These are phyloP conservation scores for Jackrogersella multiformis DNA, from an alignment of 495 filamentous ascomycete species.

Conservation along the genomic window DNA sequence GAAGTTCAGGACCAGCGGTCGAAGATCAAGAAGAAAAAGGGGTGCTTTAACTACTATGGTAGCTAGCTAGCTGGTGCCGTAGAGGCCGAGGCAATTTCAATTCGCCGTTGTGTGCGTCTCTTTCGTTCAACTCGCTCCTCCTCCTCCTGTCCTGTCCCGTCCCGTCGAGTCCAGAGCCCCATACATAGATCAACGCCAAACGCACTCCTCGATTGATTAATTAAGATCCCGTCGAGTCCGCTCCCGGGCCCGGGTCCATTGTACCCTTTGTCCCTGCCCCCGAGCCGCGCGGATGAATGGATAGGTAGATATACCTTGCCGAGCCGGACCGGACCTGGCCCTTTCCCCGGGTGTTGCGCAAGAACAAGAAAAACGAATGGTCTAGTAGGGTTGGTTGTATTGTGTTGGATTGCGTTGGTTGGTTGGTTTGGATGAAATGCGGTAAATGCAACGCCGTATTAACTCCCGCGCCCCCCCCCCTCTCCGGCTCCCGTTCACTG, in stretches of 20 bases:
- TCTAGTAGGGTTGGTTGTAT: constrained; percentile 11
- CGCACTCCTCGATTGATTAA: neutral
- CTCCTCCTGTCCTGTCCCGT: neutral
- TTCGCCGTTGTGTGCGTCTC: neutral
- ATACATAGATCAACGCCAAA: no score
- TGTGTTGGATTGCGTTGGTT: neutral
- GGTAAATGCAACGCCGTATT: neutral
- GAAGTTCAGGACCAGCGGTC: no score
- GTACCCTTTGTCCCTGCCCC: no score
- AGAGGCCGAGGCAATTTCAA: neutral
- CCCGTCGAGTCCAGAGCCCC: no score
- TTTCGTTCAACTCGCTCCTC: neutral
- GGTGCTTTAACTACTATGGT: neutral
- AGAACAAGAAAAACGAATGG: constrained; percentile 15
- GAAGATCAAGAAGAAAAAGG: no score
- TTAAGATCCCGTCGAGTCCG: neutral
- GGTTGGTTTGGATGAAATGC: neutral
- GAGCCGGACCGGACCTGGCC: no score
- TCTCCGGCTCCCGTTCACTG: neutral
- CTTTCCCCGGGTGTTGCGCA: no score
- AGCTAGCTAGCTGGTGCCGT: neutral
- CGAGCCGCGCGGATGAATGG: no score
- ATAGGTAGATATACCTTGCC: no score
- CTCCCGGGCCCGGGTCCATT: no score
- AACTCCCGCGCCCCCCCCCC: neutral